phyloP scores from a whole-genome alignment of 805 yeast genomes.

The Suhomyces kilbournensis region DNA sequence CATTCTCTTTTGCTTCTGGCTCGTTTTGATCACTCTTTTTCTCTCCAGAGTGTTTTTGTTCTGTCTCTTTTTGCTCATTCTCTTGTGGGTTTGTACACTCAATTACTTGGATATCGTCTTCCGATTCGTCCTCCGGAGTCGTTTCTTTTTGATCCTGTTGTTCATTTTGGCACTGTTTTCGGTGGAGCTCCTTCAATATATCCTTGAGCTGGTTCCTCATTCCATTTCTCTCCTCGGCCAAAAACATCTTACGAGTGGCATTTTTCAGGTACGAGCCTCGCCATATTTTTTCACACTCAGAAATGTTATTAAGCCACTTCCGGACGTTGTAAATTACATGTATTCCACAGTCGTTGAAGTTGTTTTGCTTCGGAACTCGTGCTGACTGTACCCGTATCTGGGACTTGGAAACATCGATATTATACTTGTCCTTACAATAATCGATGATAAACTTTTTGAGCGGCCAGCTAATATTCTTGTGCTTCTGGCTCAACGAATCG shows the following conservation, averaged over 20 bases:
- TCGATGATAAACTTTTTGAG: slow-evolving; percentile 57
- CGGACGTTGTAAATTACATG: slow-evolving; percentile 76
- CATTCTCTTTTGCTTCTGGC: not conserved
- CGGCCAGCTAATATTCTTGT: slow-evolving; percentile 49
- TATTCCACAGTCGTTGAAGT: slow-evolving; percentile 92
- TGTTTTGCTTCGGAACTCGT: slow-evolving; percentile 77
- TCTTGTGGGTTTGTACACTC: not conserved
- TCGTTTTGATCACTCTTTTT: not conserved
- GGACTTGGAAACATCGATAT: slow-evolving; percentile 42
- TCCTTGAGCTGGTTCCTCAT: slow-evolving; percentile 27
- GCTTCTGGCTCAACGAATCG: slow-evolving; percentile 72
- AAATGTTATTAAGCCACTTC: slow-evolving; percentile 52
- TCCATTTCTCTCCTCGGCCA: slow-evolving; percentile 26
- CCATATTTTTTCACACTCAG: slow-evolving; percentile 51
- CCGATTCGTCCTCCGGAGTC: slow-evolving; percentile 9
- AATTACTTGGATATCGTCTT: slow-evolving; percentile 22
- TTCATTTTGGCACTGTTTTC: slow-evolving; percentile 9
- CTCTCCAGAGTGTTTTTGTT: not conserved
- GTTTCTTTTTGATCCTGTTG: not conserved
- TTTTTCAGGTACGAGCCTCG: slow-evolving; percentile 16
- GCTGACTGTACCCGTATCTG: slow-evolving; percentile 50
- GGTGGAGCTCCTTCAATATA: slow-evolving; percentile 21
- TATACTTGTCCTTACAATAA: slow-evolving; percentile 66
- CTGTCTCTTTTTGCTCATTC: not conserved
- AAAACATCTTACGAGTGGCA: slow-evolving; percentile 18